Evolutionary conservation across 1,284 basidiomycete species (phyloP), one percentile per base, ranked within the genome.

Genomic region (Xerocomus cyaneibrunnescens): DNA sequence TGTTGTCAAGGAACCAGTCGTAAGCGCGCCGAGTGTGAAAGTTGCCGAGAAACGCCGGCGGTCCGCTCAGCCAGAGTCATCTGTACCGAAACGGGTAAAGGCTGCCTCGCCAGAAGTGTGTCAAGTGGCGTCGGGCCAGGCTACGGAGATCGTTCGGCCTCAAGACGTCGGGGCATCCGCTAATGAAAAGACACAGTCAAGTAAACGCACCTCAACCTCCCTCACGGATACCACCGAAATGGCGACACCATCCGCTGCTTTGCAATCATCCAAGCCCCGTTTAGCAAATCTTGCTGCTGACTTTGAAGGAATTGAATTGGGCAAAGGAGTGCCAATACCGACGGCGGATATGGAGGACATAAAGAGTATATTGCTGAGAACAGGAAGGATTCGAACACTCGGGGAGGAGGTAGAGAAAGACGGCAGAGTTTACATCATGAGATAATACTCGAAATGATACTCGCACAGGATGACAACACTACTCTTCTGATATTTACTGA

Each of bases 351-450:
- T 54, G 45, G 25, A 17, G 10, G 50, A 54, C 5, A 34, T 66
- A 1, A 52, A 38, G 22, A 12, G n/a, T 1, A 43, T 47, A 2
- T 19, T 67, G 23, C 48, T 69, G 49, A 70, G 55, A 39, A 69
- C 69, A 9, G 66, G 68, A n/a, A 65, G 66, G 19, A 57, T 67
- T 39, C 59, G 66, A 35, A 65, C 52, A 31, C 41, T 57, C 19
- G 57, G 53, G 2, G 23, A 61, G 2, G 17, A 38, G 16, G 51
- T 60, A 40, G 58, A 51, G 34, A 21, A 32, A 19, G 55, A 68
- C 30, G 68, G 63, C 5, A 55, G 49, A 25, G 51, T 54, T 42
- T 69, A 63, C 35, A 50, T 65, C 23, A 34, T 40, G 30, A 31
- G 14, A 25, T 35, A 17, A 41, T 25, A 38, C 5, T 34, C 8